Evolutionary conservation across 352 stramenopile species (phyloP), one percentile per base, ranked within the genome.

Genomic region (Elongisporangium anandrum): DNA sequence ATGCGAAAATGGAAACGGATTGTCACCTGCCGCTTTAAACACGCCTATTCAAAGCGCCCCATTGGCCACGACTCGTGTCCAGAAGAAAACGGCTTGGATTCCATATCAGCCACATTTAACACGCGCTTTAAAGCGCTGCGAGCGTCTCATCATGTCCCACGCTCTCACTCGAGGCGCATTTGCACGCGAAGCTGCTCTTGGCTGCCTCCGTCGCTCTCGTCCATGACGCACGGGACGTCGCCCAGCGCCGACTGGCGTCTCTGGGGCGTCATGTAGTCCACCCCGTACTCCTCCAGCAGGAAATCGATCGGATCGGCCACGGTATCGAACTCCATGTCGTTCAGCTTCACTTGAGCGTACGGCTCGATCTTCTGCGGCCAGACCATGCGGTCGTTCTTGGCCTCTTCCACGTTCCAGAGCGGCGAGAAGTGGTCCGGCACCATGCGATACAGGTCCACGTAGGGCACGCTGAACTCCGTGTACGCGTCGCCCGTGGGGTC

Each of bases 381-480:
- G 17, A 71, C 15, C n/a, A 71, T 19, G 12, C 58, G 52, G 4
- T 41, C 52, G 22, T 59, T 60, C 17, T 50, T 58, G 9, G 47
- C 60, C 47, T 66, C 17, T 24, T 63, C 34, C 5, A 66, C 17
- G 8, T 13, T 15, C 63, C 63, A 69, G 12, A 59, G 29, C 3
- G 6, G 19, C 1, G 60, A 48, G 48, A 22, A 22, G 24, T 53
- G 54, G 2, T 72, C 57, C 10, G 23, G 57, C 39, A 74, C 50
- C 54, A 79, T 65, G 8, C 49, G 50, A 63, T 82, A 82, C 22
- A 82, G 22, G 56, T 79, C 73, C 34, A 79, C 48, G 56, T 82
- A 82, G 17, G 73, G 73, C 19, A 71, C 59, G 0, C 29, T 12
- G 54, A 56, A 68, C 50, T 21, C 29, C 1, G 51, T 51, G 16